A percentile compares a stretch with the other conserved stretches of the same genome.
phyloP scores from a whole-genome alignment of 768 basidiomycete species.

The Tylopilus intermedius region DNA sequence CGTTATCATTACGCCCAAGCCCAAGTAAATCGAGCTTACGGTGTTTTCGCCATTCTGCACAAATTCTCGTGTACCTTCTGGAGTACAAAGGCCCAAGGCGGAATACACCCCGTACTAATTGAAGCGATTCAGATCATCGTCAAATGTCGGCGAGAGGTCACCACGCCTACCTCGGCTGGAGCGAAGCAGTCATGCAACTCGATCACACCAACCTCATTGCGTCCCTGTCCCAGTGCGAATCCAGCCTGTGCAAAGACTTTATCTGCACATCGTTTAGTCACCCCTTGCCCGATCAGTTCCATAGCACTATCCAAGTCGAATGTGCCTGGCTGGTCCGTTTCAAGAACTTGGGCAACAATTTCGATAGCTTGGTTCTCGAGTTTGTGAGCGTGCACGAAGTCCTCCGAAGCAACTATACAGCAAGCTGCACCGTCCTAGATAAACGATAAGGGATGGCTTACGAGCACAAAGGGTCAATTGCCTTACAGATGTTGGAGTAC shows the following conservation, averaged over 20 bases:
- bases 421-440: slow-evolving; percentile 66
- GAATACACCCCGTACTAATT: too few species aligned
- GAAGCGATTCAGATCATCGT: too few species aligned
- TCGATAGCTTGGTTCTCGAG: slow-evolving; percentile 85
- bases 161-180: slow-evolving; percentile 57
- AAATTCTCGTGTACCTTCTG: slow-evolving; percentile 41
- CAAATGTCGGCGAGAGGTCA: not conserved
- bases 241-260: slow-evolving; percentile 66
- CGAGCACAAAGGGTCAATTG: not conserved
- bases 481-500: slow-evolving; percentile 73
- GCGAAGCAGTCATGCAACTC: slow-evolving; percentile 85
- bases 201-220: slow-evolving; percentile 73
- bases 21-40: slow-evolving; percentile 32
- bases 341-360: slow-evolving; percentile 57
- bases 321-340: slow-evolving; percentile 57
- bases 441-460: not conserved
- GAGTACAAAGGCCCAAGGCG: slow-evolving; percentile 48
- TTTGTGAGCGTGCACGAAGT: slow-evolving; percentile 60
- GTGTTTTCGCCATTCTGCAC: slow-evolving; percentile 77
- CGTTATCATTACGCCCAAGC: not conserved
- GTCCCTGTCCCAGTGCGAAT: slow-evolving; percentile 51
- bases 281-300: slow-evolving; percentile 67
- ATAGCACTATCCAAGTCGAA: slow-evolving; percentile 55
- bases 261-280: slow-evolving; percentile 64
- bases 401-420: slow-evolving; percentile 44